Evolutionary conservation across 2,329 filamentous ascomycete genomes (phyloP).

Genomic region (Nothophoma quercina): DNA sequence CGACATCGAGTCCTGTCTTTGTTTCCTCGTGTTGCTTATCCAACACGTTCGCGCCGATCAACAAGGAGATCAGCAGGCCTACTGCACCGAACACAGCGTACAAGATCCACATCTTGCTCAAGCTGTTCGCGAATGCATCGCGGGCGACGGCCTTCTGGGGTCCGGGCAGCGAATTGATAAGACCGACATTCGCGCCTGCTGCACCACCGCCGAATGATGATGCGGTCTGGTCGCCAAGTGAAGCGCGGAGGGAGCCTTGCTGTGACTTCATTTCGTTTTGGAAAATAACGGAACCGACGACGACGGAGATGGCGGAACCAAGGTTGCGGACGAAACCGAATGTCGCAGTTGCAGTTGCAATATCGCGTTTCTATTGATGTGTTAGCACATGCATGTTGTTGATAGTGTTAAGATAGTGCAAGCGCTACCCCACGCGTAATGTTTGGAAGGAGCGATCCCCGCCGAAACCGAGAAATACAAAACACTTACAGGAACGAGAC

Average conservation of each 20-base stretch:
- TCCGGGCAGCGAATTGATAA: slow-evolving; percentile 62
- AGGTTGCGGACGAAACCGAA: slow-evolving; percentile 74
- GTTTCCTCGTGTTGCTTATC: slow-evolving; percentile 56
- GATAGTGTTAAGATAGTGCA: not conserved
- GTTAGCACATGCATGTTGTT: slow-evolving; percentile 19
- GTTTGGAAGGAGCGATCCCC: too few relatives aligned
- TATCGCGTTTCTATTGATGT: slow-evolving; percentile 58
- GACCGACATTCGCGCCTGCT: slow-evolving; percentile 67
- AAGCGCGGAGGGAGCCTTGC: slow-evolving; percentile 55
- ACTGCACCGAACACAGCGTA: slow-evolving; percentile 52
- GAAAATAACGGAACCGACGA: slow-evolving; percentile 80
- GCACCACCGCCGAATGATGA: slow-evolving; percentile 63
- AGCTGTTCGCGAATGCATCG: slow-evolving; percentile 52
- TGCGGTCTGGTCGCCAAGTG: slow-evolving; percentile 62
- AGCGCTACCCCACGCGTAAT: not conserved
- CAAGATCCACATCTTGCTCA: slow-evolving; percentile 60
- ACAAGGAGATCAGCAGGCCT: slow-evolving; percentile 50
- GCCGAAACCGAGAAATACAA: not conserved
- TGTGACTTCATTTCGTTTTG: slow-evolving; percentile 74
- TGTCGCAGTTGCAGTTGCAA: slow-evolving; percentile 72
- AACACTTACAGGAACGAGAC: slow-evolving; percentile 59
- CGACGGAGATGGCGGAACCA: slow-evolving; percentile 71
- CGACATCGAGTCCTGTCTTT: slow-evolving; percentile 57
- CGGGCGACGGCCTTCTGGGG: slow-evolving; percentile 54
- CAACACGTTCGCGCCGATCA: slow-evolving; percentile 54